Percentiles rank a stretch among this genome's conserved stretches.
Conservation (phyloP, 2,329 filamentous ascomycete species). For the Calonectria multiphialidica region DNA sequence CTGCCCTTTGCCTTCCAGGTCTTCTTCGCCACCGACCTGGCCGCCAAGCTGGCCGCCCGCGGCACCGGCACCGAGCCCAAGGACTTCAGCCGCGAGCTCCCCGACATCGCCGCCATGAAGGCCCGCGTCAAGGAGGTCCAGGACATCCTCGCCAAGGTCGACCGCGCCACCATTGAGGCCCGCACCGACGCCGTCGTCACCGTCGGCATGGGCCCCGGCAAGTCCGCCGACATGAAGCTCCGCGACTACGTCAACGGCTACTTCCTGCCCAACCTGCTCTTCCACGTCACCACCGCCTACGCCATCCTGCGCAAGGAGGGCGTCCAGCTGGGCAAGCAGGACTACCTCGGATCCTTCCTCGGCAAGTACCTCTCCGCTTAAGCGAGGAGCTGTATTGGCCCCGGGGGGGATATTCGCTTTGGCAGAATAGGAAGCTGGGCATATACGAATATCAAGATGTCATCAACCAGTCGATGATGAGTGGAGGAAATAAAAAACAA, state of each 20-base stretch:
- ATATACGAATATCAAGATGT: too few relatives aligned
- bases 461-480: too few relatives aligned
- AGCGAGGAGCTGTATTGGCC: neutral
- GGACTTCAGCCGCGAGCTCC: slow-evolving; percentile 43
- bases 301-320: slow-evolving; percentile 71
- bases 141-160: slow-evolving; percentile 47
- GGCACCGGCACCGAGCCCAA: slow-evolving; percentile 47
- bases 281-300: slow-evolving; percentile 72
- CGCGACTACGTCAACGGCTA: slow-evolving; percentile 60
- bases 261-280: slow-evolving; percentile 72
- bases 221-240: slow-evolving; percentile 40
- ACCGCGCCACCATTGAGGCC: slow-evolving; percentile 49
- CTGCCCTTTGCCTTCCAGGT: slow-evolving; percentile 57
- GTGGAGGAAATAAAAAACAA: neutral
- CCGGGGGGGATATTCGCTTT: neutral
- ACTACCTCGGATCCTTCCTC: slow-evolving; percentile 60
- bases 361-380: slow-evolving; percentile 35
- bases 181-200: slow-evolving; percentile 43
- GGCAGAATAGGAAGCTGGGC: neutral
- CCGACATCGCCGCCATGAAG: slow-evolving; percentile 50
- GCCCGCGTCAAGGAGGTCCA: slow-evolving; percentile 48
- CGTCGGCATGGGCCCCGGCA: slow-evolving; percentile 47
- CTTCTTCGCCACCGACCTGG: slow-evolving; percentile 44
- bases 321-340: slow-evolving; percentile 70
- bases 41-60: slow-evolving; percentile 49